A percentile compares a stretch with the other conserved stretches of the same genome.
Conservation (phyloP, 2,329 filamentous ascomycete genomes). For the Lachnellula arida region DNA sequence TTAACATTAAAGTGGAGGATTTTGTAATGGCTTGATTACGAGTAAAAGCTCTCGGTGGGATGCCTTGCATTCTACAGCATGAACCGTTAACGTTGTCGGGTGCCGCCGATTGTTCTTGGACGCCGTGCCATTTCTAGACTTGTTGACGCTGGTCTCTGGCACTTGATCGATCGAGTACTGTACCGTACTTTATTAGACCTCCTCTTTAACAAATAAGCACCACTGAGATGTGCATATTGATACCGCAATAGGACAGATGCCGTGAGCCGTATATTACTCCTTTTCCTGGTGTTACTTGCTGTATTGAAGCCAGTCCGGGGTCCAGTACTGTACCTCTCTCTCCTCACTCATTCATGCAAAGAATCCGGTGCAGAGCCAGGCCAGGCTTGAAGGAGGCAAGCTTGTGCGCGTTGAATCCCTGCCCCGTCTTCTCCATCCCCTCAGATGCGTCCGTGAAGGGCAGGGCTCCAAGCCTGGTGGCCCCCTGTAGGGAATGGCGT, state of each 20-base stretch:
- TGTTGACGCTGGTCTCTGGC: no score
- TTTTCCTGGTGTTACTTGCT: background rate
- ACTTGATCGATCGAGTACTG: no score
- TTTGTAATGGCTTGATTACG: no score
- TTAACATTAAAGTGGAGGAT: no score
- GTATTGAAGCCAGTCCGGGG: background rate
- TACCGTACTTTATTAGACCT: no score
- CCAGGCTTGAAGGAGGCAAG: slow-evolving; percentile 2
- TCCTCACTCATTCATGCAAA: slow-evolving; percentile 1
- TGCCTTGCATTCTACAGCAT: no score
- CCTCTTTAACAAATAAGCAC: no score
- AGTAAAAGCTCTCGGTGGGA: no score
- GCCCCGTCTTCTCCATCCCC: background rate
- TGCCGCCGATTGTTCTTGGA: no score
- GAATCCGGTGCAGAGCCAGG: slow-evolving; percentile 3
- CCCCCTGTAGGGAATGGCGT: background rate
- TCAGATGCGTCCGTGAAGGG: background rate
- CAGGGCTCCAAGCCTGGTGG: background rate
- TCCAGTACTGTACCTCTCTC: background rate
- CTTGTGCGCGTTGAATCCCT: background rate
- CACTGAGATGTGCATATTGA: background rate
- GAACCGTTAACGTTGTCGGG: no score
- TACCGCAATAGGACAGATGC: background rate
- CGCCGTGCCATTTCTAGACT: no score
- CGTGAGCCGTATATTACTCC: no score